Base-by-base conservation (phyloP, 768 basidiomycete genomes). In the Dioszegia crocea region DNA sequence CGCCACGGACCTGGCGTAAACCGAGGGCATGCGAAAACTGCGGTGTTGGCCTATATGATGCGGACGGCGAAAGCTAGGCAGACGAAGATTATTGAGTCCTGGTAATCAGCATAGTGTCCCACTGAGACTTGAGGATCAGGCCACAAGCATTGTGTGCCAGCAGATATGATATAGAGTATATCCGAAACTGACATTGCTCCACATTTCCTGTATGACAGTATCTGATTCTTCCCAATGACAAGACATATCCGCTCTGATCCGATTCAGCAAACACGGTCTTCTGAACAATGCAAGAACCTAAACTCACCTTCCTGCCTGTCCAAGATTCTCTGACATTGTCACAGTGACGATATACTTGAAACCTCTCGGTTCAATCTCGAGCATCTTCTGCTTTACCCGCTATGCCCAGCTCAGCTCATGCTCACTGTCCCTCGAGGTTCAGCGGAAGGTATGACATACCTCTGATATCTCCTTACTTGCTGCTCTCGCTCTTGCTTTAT, bases 201-300 rank as follows among this genome's bases (percentile, higher is more conserved):
- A 73, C 64, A 73, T 70, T 45, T 73, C 71, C 45, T 73, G 71
- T 14, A 73, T 57, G 26, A 59, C 71, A 5, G 60, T 45, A 55
- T 73, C 71, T n/a, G 68, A 64, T 44, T 70, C 69, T 65, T 73
- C 71, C 71, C 71, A 73, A 57, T 73, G 71, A 62, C 71, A 73
- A 27, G 71, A 62, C 65, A 73, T 68, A 57, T 73, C 71, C 23
- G 71, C 71, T 39, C 71, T 70, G 51, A n/a, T 23, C 3, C 14
- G 30, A 31, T 17, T 46, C 48, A 51, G 49, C 24, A 17, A 4
- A n/a, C n/a, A n/a, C n/a, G n/a, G n/a, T n/a, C n/a, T n/a, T n/a
- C n/a, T n/a, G n/a, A n/a, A n/a, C n/a, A n/a, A n/a, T n/a, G n/a
- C n/a, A n/a, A n/a, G n/a, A n/a, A n/a, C n/a, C n/a, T n/a, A n/a